Evolutionary conservation across 2,329 filamentous ascomycete species (phyloP).

Genomic region (Scedosporium dehoogii): DNA sequence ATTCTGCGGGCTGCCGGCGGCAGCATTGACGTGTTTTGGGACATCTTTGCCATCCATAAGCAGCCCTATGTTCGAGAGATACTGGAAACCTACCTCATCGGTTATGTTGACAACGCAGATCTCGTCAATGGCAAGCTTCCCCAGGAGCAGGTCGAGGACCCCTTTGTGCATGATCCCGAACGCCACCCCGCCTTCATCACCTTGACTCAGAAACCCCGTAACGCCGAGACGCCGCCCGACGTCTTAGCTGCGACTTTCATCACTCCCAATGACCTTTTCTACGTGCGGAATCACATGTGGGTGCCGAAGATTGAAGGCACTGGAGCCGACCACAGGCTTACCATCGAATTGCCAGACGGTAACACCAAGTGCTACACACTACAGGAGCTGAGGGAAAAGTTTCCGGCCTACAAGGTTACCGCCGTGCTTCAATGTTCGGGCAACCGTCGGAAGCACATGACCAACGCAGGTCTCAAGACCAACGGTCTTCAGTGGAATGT

Average conservation of each 20-base stretch:
- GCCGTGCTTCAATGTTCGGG: conserved; percentile 51
- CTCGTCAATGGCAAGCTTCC: conserved; percentile 46
- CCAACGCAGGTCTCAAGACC: conserved; percentile 30
- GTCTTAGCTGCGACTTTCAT: conserved; percentile 39
- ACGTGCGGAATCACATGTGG: conserved; percentile 56
- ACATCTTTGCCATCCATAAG: conserved; percentile 62
- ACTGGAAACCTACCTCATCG: conserved; percentile 54
- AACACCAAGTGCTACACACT: conserved; percentile 42
- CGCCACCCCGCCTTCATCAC: conserved; percentile 41
- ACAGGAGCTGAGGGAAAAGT: conserved; percentile 40
- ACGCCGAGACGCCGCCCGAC: conserved; percentile 47
- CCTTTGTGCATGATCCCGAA: conserved; percentile 43
- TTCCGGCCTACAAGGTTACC: conserved; percentile 39
- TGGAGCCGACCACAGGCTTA: conserved; percentile 33
- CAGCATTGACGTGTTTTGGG: conserved; percentile 58
- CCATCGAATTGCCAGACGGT: conserved; percentile 46
- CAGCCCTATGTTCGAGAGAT: conserved; percentile 54
- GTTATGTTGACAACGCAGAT: conserved; percentile 48
- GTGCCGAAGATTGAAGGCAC: conserved; percentile 36
- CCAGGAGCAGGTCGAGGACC: conserved; percentile 47
- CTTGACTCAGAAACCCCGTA: conserved; percentile 46
- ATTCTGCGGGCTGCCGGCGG: conserved; percentile 57
- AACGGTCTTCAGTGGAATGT: conserved; percentile 51
- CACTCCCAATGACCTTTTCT: conserved; percentile 47
- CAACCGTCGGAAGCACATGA: conserved; percentile 51